Base-by-base conservation (phyloP, 2,329 filamentous ascomycete genomes). In the Allantophomopsis lycopodina region DNA sequence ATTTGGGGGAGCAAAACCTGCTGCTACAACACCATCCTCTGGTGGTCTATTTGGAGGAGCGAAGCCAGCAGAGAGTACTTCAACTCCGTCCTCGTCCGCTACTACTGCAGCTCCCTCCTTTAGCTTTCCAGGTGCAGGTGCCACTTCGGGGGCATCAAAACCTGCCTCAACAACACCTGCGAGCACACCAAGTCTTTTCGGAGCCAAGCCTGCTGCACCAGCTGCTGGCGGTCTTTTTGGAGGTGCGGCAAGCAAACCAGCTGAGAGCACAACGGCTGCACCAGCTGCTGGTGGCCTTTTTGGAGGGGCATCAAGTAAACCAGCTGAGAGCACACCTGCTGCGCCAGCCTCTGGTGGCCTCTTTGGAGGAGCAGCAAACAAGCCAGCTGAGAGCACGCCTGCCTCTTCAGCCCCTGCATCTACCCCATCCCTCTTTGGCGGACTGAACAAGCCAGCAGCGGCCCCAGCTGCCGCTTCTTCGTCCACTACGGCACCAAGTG, bases 221-320 rank as follows among this genome's bases (percentile, higher is more conserved):
- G 21, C 38, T 2, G 35, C 46, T 13, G 18, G 18, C 7, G 31
- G 34, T 18, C 35, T 44, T 10, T 42, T 44, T 36, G 41, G 45
- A n/a, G 39, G 30, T 38, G 37, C 39, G 23, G 35, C n/a, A 11
- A 13, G 16, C 34, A 36, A 32, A n/a, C 7, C 41, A 15, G 14
- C 36, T 32, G 32, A 47, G 35, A 31, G 50, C 12, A 37, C 47
- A 33, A 37, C 48, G 30, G 38, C 50, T 34, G 45, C 30, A n/a
- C 28, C 37, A 31, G 7, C 21, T 12, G 10, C 23, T 5, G 18
- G 18, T 20, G 31, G 34, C 17, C 35, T 44, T 10, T 42, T 44
- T 36, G 41, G 45, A n/a, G 39, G 30, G 38, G 37, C 39, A 33
- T 20, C n/a, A 11, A 13, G 16, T 20, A 36, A 32, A n/a, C 7